Evolutionary conservation across 352 stramenopile species (phyloP).

Genomic region (Globisporangium cederbergense): DNA sequence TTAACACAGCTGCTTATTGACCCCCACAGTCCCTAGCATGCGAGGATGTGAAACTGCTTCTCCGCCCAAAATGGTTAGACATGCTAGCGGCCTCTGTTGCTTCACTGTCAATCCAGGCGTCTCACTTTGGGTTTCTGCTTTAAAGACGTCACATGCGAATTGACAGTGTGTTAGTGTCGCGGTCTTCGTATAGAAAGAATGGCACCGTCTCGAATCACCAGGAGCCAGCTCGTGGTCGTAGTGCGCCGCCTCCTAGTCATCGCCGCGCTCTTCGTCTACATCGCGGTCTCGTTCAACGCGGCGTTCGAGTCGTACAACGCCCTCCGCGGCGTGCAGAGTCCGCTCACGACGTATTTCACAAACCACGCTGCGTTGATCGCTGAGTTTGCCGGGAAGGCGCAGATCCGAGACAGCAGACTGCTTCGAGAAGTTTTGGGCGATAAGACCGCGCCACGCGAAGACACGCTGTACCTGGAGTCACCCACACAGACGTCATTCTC

Average conservation of each 20-base stretch:
- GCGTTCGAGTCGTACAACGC: neutral
- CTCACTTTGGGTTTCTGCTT: no score
- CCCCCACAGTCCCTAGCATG: no score
- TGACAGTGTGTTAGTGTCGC: no score
- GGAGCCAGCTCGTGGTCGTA: neutral
- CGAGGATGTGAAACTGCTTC: no score
- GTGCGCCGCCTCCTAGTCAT: conserved; percentile 5
- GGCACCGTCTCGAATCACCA: neutral
- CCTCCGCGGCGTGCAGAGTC: neutral
- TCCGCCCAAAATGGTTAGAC: no score
- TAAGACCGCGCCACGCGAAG: conserved; percentile 24
- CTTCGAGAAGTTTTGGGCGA: conserved; percentile 23
- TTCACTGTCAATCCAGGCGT: no score
- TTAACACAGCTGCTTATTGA: no score
- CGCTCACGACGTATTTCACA: neutral
- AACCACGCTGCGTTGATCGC: conserved; percentile 22
- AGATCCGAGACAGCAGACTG: conserved; percentile 32
- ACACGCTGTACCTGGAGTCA: conserved; percentile 30
- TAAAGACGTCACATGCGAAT: no score
- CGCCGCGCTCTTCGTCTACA: conserved; percentile 2
- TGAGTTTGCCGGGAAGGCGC: conserved; percentile 18
- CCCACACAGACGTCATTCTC: conserved; percentile 18
- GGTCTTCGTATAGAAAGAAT: neutral
- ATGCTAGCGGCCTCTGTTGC: no score
- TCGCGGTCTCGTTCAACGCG: conserved; percentile 8